Evolutionary conservation across 2,329 filamentous ascomycete species (phyloP), one percentile per base, ranked within the genome.

Genomic region (Colletotrichum spinosum): DNA sequence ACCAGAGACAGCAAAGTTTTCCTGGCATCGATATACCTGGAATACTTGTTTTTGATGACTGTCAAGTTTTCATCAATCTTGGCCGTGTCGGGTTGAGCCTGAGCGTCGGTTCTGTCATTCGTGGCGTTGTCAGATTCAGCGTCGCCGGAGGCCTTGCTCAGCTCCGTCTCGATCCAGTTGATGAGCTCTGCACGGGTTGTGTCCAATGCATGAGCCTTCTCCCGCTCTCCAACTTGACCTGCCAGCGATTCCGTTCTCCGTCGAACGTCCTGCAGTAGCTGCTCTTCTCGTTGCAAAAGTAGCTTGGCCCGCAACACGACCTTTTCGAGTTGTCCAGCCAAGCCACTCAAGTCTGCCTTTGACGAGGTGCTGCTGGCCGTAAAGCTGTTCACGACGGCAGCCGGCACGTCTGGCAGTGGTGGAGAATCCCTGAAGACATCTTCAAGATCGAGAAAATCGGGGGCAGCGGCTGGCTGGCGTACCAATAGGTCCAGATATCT

Each of bases 121-220:
- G 57, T 25, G 2, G 25, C 25, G 2, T 25, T 25, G 25, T 69
- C 68, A 6, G 73, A 72, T 5, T 70, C 67, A 9, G 49, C 52
- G 0, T 72, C 71, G 6, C 76, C 77, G 5, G 81, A 80, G 2
- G 86, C 86, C 59, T 85, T 86, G 55, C 81, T 78, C 25, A 91
- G 76, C 72, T 90, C 89, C 6, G 77, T 78, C 73, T 91, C 88
- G 61, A 91, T 89, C 88, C 88, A 91, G 61, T 76, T 80, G 64
- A 91, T 90, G 55, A 91, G 80, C 67, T 87, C 85, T 55, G 84
- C 83, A 13, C 89, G 82, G 10, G 88, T 86, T 8, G 77, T 77
- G 46, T 81, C 82, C 9, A 91, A 76, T 12, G 88, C 88, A 52
- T 81, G 78, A 3, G 88, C 69, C 67, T 84, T 86, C 13, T 78